phyloP scores from a whole-genome alignment of 192 early-diverging fungal species.

The Rhizoclosmatium globosum region DNA sequence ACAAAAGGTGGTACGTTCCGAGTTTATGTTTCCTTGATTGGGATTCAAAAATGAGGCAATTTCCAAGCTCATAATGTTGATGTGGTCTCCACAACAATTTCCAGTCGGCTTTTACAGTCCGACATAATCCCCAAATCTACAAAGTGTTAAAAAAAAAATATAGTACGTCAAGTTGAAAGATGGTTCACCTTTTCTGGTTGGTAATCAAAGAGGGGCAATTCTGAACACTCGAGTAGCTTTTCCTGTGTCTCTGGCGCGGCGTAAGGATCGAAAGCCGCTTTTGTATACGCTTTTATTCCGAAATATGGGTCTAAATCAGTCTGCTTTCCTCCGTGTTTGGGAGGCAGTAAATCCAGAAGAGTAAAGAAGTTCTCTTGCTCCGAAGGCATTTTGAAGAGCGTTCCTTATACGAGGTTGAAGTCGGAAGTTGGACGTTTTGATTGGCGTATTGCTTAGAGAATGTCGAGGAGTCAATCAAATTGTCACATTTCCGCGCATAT shows the following conservation, averaged over 20 bases:
- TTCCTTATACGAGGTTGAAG: too few relatives aligned
- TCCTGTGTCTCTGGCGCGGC: neutral
- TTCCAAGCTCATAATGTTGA: neutral
- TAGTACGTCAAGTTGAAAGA: neutral
- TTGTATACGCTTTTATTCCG: too few relatives aligned
- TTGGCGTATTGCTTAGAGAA: too few relatives aligned
- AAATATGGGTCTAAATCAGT: too few relatives aligned
- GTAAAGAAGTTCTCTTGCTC: too few relatives aligned
- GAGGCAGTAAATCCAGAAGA: too few relatives aligned
- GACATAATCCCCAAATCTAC: neutral
- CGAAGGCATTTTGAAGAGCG: too few relatives aligned
- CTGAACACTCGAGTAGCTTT: neutral
- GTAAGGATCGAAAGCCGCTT: too few relatives aligned
- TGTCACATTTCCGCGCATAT: too few relatives aligned
- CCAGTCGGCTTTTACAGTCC: neutral
- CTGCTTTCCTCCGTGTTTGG: too few relatives aligned
- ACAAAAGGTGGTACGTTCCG: neutral
- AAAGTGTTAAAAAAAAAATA: neutral
- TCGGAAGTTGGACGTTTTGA: too few relatives aligned
- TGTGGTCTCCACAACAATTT: neutral
- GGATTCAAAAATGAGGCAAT: neutral
- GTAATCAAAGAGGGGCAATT: neutral
- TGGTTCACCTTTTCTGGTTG: neutral
- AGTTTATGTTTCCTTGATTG: neutral
- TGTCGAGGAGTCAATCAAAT: too few relatives aligned